phyloP scores from a whole-genome alignment of 2,329 filamentous ascomycete species.

The Trichoderma atrobrunneum region DNA sequence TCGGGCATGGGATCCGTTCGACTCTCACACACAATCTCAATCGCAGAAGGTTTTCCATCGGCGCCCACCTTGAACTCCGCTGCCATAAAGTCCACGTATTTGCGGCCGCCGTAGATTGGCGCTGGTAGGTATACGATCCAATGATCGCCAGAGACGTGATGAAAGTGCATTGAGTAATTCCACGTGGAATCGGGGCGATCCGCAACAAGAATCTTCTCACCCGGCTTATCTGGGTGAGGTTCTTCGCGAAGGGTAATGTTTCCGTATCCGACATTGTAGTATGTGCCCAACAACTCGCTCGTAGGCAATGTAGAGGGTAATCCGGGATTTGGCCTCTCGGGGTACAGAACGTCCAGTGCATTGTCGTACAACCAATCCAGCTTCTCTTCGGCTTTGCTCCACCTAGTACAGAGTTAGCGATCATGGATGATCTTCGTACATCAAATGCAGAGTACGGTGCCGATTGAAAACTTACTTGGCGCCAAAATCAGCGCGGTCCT shows the following conservation, averaged over 20 bases:
- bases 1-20: constrained; percentile 17
- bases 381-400: background rate
- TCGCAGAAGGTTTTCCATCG: constrained; percentile 1
- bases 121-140: constrained; percentile 26
- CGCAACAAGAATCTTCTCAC: constrained; percentile 25
- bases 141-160: constrained; percentile 30
- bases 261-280: constrained; percentile 44
- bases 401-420: constrained; percentile 9
- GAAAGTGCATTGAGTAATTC: constrained; percentile 23
- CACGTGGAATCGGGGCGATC: constrained; percentile 28
- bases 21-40: constrained; percentile 10
- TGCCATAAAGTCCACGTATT: constrained; percentile 14
- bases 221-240: constrained; percentile 18
- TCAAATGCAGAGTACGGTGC: background rate
- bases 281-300: constrained; percentile 40
- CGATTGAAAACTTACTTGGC: constrained; percentile 23
- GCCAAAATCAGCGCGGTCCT: constrained; percentile 24
- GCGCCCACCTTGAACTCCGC: constrained; percentile 21
- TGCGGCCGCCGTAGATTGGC: background rate
- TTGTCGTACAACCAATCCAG: constrained; percentile 28
- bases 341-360: constrained; percentile 37
- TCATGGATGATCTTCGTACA: too few species aligned
- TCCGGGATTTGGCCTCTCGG: constrained; percentile 34
- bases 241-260: constrained; percentile 24
- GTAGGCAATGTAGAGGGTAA: constrained; percentile 36